Evolutionary conservation across 352 stramenopile genomes (phyloP), one percentile per base, ranked within the genome.

Genomic region (Globisporangium iwayamae): DNA sequence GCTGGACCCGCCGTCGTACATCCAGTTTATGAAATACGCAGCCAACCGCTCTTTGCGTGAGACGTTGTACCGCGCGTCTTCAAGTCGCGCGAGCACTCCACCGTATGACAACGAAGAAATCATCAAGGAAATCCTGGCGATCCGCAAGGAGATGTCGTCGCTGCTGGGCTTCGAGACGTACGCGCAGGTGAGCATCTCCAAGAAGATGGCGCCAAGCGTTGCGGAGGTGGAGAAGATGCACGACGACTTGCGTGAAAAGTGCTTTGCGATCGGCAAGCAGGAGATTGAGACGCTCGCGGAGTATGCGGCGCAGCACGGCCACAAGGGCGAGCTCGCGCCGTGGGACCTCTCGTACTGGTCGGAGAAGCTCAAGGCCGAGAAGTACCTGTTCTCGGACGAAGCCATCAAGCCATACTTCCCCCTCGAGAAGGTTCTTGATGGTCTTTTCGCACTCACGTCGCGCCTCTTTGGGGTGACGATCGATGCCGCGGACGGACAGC

Each of bases 351-450:
- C 90, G 10, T 99, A 93, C 75, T 99, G 95, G 85, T 90, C 91
- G 4, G 97, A 99, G 70, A 84, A 97, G 51, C 76, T 98, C 10
- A 98, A 98, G 73, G 95, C 98, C 51, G 91, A 96, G 22, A 94
- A 91, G 38, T 99, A 98, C 69, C 69, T 93, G 52, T 95, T 99
- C 72, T 98, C 83, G 20, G 94, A 99, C 66, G 97, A 99, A 77
- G 93, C 98, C 62, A 93, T 99, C 47, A 94, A 98, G 63, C 94
- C 97, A 1, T 99, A 98, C 75, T 99, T 99, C 77, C 87, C 96
- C 9, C 80, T 99, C 3, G 89, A 97, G 54, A 87, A 90, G 53
- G 96, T 48, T 8, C 82, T 99, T 0, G 83, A 97, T n/a, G 97
- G 97, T 10, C 86, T 99, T 61, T 99, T 99, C 72, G 73, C 75